These are phyloP conservation scores for Lactarius pseudohatsudake DNA, from an alignment of 768 basidiomycete genomes.

Conservation along the genomic window DNA sequence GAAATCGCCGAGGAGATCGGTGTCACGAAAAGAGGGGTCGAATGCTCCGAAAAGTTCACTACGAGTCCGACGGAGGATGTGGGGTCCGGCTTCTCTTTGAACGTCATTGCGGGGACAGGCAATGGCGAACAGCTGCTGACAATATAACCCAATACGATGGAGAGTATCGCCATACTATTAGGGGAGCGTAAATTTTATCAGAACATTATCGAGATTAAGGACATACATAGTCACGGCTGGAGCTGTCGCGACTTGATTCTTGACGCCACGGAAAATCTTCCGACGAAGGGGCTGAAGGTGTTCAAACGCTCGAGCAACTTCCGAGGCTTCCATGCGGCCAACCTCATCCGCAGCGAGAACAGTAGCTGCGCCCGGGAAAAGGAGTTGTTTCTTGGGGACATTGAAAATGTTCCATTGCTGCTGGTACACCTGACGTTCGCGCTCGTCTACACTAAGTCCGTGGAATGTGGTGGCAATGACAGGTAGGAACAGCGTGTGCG, in stretches of 20 bases:
- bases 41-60: constrained; percentile 25
- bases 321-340: constrained; percentile 19
- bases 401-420: constrained; percentile 36
- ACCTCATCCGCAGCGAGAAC: constrained; percentile 23
- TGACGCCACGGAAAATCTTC: constrained; percentile 36
- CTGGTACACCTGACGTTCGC: constrained; percentile 35
- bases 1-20: constrained; percentile 24
- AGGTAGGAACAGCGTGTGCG: constrained; percentile 58
- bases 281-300: constrained; percentile 27
- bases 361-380: constrained; percentile 35
- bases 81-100: constrained; percentile 26
- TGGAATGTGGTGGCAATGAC: constrained; percentile 38
- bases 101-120: constrained; percentile 40
- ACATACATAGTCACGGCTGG: constrained; percentile 70
- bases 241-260: constrained; percentile 48
- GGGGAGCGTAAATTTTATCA: constrained; percentile 12
- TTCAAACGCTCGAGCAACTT: constrained; percentile 24
- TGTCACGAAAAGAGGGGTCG: constrained; percentile 13
- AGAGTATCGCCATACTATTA: constrained; percentile 65
- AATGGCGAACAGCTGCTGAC: constrained; percentile 37
- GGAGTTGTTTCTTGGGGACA: constrained; percentile 32
- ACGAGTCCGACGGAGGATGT: constrained; percentile 10
- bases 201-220: constrained; percentile 3
- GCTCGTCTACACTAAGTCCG: constrained; percentile 29
- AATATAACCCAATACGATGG: constrained; percentile 58